Evolutionary conservation across 2,329 filamentous ascomycete species (phyloP), one percentile per base, ranked within the genome.

Genomic region (Epichloe bromicola): DNA sequence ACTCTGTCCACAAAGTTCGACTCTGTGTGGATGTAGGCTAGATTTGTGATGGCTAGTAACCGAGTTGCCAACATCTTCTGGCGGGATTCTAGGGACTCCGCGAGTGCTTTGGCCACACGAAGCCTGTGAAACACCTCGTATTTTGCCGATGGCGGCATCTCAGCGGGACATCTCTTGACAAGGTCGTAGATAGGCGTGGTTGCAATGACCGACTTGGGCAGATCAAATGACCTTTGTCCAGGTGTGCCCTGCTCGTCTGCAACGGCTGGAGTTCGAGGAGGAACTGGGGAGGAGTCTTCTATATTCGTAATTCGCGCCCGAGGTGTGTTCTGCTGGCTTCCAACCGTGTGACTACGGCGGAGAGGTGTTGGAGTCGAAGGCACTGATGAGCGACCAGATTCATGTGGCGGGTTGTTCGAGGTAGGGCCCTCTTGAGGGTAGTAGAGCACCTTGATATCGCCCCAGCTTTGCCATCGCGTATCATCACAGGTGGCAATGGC

Each of bases 11-110:
- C 75, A 60, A 98, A 95, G n/a, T 81, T 79, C 4, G 77, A 70
- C 61, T 98, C 94, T 2, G 78, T 76, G 58, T 94, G 85, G 50
- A 97, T 87, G 63, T 95, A 96, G 2, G 89, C 88, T 55, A 98
- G 68, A 60, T 97, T 98, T 23, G 87, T 86, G 53, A 97, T 83
- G 14, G 91, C 89, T 41, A 98, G 74, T 38, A 97, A 73, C 34
- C 91, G 85, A 49, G 91, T 81, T 37, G 85, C 82, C 46, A 98
- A 74, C 15, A 91, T 82, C 58, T 86, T 78, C 62, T 88, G 85
- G 43, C 89, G 80, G 20, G 79, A 78, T 53, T 82, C 75, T 12
- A 74, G 64, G 1, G 85, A 83, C 1, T 74, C 76, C 34, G 80
- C 73, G 52, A 98, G 74, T 14, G 88, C 88, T 65, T 89, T 86